These are phyloP conservation scores for Blastobotrys robertii DNA, from an alignment of 805 yeast genomes.

Conservation along the genomic window DNA sequence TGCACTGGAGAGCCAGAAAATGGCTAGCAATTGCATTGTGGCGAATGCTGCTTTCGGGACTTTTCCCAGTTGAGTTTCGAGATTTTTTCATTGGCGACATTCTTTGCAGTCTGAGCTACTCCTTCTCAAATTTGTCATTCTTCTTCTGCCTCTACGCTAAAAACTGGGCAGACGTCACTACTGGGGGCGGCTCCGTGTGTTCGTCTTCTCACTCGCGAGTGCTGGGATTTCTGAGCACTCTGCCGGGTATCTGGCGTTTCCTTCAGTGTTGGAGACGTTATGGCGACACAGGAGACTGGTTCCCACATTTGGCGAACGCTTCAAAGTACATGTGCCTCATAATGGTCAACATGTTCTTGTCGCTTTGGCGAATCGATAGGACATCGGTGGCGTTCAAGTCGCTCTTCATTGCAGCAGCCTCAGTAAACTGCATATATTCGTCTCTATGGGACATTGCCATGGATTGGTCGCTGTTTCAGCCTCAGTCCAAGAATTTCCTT, in stretches of 20 bases:
- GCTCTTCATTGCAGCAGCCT: constrained; percentile 63
- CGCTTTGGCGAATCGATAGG: constrained; percentile 65
- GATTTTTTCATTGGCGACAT: constrained; percentile 93
- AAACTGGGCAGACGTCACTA: constrained; percentile 46
- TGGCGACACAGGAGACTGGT: constrained; percentile 88
- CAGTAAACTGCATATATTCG: constrained; percentile 59
- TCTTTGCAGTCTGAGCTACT: constrained; percentile 77
- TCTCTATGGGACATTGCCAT: constrained; percentile 82
- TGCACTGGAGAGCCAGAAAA: constrained; percentile 53
- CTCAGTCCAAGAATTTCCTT: constrained; percentile 43
- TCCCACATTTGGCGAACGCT: constrained; percentile 91
- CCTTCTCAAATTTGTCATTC: constrained; percentile 75
- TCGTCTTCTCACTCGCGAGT: constrained; percentile 68
- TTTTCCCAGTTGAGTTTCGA: constrained; percentile 89
- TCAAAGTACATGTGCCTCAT: constrained; percentile 61
- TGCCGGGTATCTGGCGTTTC: constrained; percentile 87
- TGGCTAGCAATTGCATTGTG: constrained; percentile 70
- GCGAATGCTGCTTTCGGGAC: constrained; percentile 69
- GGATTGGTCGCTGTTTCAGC: constrained; percentile 91
- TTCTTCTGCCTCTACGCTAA: constrained; percentile 75
- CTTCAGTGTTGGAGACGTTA: constrained; percentile 87
- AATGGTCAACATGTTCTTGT: constrained; percentile 58
- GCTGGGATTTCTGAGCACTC: constrained; percentile 74
- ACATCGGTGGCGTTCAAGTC: constrained; percentile 33
- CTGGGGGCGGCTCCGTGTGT: constrained; percentile 36